These are phyloP conservation scores for Amphichorda felina DNA, from an alignment of 2,329 filamentous ascomycete genomes.

Conservation along the genomic window DNA sequence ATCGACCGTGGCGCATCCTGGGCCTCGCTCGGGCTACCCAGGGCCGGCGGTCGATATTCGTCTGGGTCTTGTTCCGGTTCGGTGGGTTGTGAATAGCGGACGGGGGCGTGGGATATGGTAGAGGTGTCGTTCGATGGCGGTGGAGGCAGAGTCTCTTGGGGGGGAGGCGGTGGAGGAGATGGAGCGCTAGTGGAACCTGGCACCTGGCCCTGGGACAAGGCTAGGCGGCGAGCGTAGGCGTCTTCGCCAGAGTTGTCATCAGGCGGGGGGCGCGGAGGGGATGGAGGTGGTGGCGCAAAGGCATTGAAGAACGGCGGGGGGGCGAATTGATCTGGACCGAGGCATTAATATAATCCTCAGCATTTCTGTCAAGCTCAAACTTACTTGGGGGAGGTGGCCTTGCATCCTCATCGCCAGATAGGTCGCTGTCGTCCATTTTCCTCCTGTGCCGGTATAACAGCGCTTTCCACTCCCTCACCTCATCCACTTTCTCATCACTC, in stretches of 20 bases:
- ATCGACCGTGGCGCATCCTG: slow-evolving; percentile 37
- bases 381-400: slow-evolving; percentile 19
- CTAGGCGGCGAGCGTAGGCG: slow-evolving; percentile 52
- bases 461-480: slow-evolving; percentile 77
- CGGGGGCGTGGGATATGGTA: slow-evolving; percentile 65
- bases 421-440: slow-evolving; percentile 26
- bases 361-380: slow-evolving; percentile 5
- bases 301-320: slow-evolving; percentile 45
- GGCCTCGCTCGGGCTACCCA: slow-evolving; percentile 26
- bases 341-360: not conserved
- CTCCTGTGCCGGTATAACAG: slow-evolving; percentile 60
- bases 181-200: slow-evolving; percentile 19
- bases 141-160: slow-evolving; percentile 10
- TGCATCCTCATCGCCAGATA: slow-evolving; percentile 25
- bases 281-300: slow-evolving; percentile 41
- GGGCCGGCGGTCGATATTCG: slow-evolving; percentile 26
- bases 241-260: slow-evolving; percentile 58
- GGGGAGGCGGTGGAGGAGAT: slow-evolving; percentile 12
- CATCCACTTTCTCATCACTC: slow-evolving; percentile 72
- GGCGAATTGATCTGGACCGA: slow-evolving; percentile 41
- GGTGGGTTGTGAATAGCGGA: slow-evolving; percentile 48
- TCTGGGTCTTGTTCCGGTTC: slow-evolving; percentile 16
- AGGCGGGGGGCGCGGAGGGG: slow-evolving; percentile 31
- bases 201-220: slow-evolving; percentile 34
- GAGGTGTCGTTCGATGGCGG: slow-evolving; percentile 30